Conservation (phyloP, 441 rosid species). For the Arabidopsis lyrata region DNA sequence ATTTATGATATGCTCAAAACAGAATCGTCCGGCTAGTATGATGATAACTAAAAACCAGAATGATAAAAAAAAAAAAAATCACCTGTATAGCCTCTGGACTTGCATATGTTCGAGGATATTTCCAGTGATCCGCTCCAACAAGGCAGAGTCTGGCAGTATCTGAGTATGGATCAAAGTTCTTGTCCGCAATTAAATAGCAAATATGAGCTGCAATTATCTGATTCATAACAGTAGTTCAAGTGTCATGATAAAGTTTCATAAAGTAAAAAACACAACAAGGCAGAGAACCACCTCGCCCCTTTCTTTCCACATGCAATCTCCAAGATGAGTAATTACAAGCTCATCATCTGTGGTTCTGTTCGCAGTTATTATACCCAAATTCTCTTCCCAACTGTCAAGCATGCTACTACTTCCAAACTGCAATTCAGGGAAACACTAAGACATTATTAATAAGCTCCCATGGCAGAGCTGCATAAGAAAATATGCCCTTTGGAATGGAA, state of each 20-base stretch:
- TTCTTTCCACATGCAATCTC: constrained; percentile 98
- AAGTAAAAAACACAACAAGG: constrained; percentile 34
- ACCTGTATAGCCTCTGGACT: constrained; percentile 99
- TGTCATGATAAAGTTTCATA: constrained; percentile 32
- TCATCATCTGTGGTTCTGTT: constrained; percentile 97
- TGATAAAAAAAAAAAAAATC: constrained; percentile 18
- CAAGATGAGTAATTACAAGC: constrained; percentile 95
- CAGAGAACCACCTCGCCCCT: constrained; percentile 78
- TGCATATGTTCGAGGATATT: constrained; percentile 85
- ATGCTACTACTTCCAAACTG: constrained; percentile 80
- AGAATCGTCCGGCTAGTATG: constrained; percentile 14
- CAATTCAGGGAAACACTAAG: constrained; percentile 30
- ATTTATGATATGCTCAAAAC: constrained; percentile 21
- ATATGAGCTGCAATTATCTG: constrained; percentile 96
- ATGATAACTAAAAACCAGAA: constrained; percentile 13
- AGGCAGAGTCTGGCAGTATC: constrained; percentile 95
- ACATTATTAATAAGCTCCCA: constrained; percentile 12
- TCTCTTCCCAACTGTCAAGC: constrained; percentile 99
- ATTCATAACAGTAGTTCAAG: constrained; percentile 37
- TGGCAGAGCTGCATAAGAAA: neutral
- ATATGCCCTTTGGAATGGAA: neutral
- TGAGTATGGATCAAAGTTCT: constrained; percentile 92
- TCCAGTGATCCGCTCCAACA: constrained; percentile 97
- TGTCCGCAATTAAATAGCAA: constrained; percentile 95
- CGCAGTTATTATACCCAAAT: constrained; percentile 95